Conservation (phyloP, 129 eudicot genomes). For the Flaveria trinervia region DNA sequence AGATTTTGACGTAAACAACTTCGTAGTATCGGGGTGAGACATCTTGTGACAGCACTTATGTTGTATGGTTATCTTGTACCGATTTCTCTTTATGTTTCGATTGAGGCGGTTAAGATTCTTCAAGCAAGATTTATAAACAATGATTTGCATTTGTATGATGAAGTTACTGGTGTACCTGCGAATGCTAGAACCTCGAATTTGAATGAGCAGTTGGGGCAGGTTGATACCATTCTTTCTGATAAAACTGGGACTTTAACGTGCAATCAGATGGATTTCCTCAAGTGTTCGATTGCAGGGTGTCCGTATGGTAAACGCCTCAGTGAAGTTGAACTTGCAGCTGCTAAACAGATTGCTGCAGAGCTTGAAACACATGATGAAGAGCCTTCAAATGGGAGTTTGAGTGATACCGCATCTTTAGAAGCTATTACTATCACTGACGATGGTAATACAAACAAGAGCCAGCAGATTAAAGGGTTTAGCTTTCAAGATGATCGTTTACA, state of each 20-base stretch:
- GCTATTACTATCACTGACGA: conserved; percentile 27
- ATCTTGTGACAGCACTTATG: conserved; percentile 60
- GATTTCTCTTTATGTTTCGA: conserved; percentile 69
- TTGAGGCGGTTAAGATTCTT: conserved; percentile 70
- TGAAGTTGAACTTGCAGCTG: conserved; percentile 73
- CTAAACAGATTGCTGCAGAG: conserved; percentile 48
- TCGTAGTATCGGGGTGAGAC: conserved; percentile 36
- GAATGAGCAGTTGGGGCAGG: conserved; percentile 83
- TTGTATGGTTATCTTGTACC: conserved; percentile 70
- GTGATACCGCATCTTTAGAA: conserved; percentile 25
- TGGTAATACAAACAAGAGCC: conserved; percentile 18
- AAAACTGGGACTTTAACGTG: conserved; percentile 88
- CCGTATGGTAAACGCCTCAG: conserved; percentile 60
- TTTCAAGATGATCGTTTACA: conserved; percentile 57
- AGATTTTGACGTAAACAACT: conserved; percentile 41
- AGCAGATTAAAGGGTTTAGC: conserved; percentile 54
- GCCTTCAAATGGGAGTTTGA: neutral
- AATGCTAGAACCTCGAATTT: conserved; percentile 75
- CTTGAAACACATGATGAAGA: conserved; percentile 42
- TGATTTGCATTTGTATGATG: conserved; percentile 60
- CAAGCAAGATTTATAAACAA: conserved; percentile 65
- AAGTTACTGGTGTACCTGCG: conserved; percentile 47
- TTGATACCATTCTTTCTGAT: conserved; percentile 71
- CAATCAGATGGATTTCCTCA: conserved; percentile 77
- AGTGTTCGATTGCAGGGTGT: conserved; percentile 75